Base-by-base conservation (phyloP, 2,329 filamentous ascomycete species). In the Tolypocladium paradoxum region DNA sequence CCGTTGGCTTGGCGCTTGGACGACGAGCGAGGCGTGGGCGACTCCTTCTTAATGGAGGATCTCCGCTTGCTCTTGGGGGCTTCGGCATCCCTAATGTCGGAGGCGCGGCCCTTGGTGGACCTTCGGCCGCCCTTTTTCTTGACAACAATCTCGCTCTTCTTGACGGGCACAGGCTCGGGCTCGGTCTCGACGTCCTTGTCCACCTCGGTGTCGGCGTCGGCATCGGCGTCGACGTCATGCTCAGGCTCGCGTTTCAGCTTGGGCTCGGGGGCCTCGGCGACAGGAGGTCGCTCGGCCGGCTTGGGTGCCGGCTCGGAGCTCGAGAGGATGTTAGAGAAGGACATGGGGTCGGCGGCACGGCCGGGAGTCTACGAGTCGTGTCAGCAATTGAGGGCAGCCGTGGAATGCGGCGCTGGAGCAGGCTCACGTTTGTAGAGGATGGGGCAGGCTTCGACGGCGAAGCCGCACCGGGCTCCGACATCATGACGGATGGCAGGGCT, bases 311-410 rank as follows among this genome's bases (percentile, higher is more conserved):
- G 83, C 53, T 90, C 85, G 53, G 87, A 79, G 60, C 82, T 90
- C 4, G 90, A 92, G 45, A 97, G 84, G 55, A 97, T 95, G 66
- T 91, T 96, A 59, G 90, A 93, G 65, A 97, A 93, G 6, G 91
- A 93, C 91, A 96, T 96, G 51, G 91, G 87, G 66, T 95, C 88
- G 54, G 86, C 85, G 40, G 85, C 78, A 67, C 90, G 84, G 60
- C 82, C 83, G 1, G 87, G 81, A 49, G 86, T 87, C 81, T 90
- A 67, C 18, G n/a, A 27, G 12, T 12, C 2, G 12, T 11, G 48
- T 55, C n/a, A 50, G 54, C 38, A 24, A n/a, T 29, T 31, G 43
- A 31, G 27, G 8, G 16, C 8, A 9, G 18, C 18, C 9, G 11
- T 12, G 16, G 24, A n/a, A 8, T 3, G 27, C 6, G n/a, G 31